phyloP scores from a whole-genome alignment of 2,329 filamentous ascomycete species.

The Teratosphaeria zuluensis region DNA sequence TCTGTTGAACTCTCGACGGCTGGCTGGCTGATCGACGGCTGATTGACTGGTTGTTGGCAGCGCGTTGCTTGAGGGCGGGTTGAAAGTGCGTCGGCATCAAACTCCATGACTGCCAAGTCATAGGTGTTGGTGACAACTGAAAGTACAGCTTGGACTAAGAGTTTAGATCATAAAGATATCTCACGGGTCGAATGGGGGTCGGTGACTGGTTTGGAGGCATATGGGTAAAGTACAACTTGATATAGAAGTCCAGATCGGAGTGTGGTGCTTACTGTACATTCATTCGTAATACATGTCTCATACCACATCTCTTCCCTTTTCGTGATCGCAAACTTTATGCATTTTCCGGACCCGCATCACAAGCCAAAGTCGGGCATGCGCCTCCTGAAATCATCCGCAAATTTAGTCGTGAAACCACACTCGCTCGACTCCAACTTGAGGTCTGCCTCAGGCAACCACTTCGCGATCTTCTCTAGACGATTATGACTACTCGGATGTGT shows the following conservation, averaged over 20 bases:
- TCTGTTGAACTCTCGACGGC: too few relatives aligned
- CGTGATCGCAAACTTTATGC: too few relatives aligned
- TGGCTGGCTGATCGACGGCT: too few relatives aligned
- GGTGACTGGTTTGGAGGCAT: not conserved
- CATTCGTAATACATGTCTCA: not conserved
- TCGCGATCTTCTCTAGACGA: conserved; percentile 54
- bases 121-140: too few relatives aligned
- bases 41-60: too few relatives aligned
- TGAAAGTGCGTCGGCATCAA: too few relatives aligned
- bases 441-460: conserved; percentile 43
- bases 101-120: too few relatives aligned
- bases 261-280: not conserved
- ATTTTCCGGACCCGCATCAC: not conserved
- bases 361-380: not conserved
- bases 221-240: not conserved
- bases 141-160: not conserved
- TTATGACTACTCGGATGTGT: conserved; percentile 66
- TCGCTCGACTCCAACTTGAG: conserved; percentile 25
- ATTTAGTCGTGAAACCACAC: conserved; percentile 12
- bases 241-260: not conserved
- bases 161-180: not conserved
- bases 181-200: not conserved
- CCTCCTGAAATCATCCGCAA: conserved; percentile 6
- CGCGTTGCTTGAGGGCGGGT: too few relatives aligned
- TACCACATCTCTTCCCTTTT: not conserved